Percentiles rank a stretch among this genome's conserved stretches.
These are phyloP conservation scores for Fusarium abutilonis DNA, from an alignment of 2,329 filamentous ascomycete genomes.

Conservation along the genomic window DNA sequence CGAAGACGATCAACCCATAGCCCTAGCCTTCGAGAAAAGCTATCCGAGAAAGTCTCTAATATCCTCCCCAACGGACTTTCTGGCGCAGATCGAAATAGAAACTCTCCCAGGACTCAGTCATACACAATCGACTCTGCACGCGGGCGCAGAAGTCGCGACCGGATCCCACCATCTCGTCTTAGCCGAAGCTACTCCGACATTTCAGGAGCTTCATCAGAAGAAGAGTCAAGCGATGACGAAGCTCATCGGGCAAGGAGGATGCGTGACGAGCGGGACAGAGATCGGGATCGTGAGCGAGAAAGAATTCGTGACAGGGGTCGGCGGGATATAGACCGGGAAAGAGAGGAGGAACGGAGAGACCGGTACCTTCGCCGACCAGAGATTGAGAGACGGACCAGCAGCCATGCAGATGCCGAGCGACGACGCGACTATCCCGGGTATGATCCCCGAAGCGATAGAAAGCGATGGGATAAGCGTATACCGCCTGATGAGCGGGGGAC, in stretches of 20 bases:
- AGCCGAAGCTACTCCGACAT: conserved; percentile 56
- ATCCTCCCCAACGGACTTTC: conserved; percentile 53
- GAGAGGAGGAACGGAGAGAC: conserved; percentile 51
- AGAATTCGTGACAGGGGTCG: conserved; percentile 42
- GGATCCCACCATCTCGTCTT: conserved; percentile 54
- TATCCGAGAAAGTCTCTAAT: conserved; percentile 57
- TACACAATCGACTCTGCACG: conserved; percentile 46
- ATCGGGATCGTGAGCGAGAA: conserved; percentile 46
- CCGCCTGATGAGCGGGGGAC: conserved; percentile 46
- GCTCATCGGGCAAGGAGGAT: conserved; percentile 38
- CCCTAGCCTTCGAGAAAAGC: conserved; percentile 56
- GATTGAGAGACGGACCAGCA: conserved; percentile 57
- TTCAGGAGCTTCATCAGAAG: conserved; percentile 51
- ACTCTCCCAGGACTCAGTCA: conserved; percentile 49
- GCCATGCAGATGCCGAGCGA: conserved; percentile 60
- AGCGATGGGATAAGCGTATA: conserved; percentile 50
- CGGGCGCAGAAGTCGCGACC: conserved; percentile 54
- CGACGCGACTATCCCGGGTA: conserved; percentile 50
- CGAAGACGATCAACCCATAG: conserved; percentile 50
- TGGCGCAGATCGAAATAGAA: conserved; percentile 50
- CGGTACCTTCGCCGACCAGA: conserved; percentile 55
- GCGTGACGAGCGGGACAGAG: conserved; percentile 46
- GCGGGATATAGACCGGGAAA: conserved; percentile 53
- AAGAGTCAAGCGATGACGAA: conserved; percentile 49
- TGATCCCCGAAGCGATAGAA: conserved; percentile 50